Conservation (phyloP, 73 alveolate genomes). For the Tetrahymena malaccensis region DNA sequence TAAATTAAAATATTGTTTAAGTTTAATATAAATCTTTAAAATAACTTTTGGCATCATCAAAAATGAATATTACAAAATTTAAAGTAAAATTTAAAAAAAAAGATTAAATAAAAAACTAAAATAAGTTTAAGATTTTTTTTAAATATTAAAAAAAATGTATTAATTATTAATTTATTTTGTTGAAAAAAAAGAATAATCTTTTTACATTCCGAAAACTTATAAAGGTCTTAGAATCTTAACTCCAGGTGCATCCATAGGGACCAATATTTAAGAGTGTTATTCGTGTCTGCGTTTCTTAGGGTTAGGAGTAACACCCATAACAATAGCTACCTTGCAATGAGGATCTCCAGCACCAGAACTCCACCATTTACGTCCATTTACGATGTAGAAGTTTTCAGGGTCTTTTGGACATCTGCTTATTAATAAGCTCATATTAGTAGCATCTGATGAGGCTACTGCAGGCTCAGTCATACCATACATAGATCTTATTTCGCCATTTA, state of each 20-base stretch:
- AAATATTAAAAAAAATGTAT: no score
- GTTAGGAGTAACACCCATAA: conserved; percentile 47
- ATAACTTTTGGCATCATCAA: no score
- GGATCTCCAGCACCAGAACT: conserved; percentile 66
- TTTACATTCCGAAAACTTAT: conserved; percentile 23
- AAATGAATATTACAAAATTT: no score
- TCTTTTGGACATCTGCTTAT: not conserved
- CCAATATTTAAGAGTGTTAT: conserved; percentile 54
- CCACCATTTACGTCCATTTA: conserved; percentile 64
- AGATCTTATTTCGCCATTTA: conserved; percentile 45
- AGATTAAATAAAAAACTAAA: no score
- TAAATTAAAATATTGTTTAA: no score
- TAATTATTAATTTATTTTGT: no score
- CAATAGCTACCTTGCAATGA: conserved; percentile 46
- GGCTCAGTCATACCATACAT: conserved; percentile 72
- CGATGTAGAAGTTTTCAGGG: conserved; percentile 30
- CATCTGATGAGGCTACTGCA: conserved; percentile 62
- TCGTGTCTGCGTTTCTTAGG: conserved; percentile 15
- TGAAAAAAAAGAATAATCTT: no score
- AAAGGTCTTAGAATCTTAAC: conserved; percentile 44
- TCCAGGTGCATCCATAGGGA: conserved; percentile 44
- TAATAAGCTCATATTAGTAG: conserved; percentile 16
- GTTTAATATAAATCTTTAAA: no score
- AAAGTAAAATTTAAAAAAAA: no score
- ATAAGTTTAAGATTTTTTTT: no score